phyloP scores from a whole-genome alignment of 192 early-diverging fungal genomes.

The Lunasporangiospora selenospora region DNA sequence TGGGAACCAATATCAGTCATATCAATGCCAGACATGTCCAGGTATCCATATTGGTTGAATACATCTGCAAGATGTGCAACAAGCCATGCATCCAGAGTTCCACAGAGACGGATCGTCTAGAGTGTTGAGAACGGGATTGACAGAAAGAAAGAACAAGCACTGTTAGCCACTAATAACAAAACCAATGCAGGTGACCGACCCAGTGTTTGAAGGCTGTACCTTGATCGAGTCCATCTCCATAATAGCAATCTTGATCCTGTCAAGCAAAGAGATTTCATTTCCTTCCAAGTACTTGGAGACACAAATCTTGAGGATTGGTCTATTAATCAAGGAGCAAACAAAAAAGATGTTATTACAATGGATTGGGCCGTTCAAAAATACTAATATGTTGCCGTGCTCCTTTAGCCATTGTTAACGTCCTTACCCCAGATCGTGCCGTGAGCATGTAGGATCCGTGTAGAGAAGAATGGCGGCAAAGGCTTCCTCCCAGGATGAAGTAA shows the following conservation, averaged over 20 bases:
- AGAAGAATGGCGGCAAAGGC: constrained; percentile 56
- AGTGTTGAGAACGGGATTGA: too few species aligned
- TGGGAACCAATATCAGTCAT: constrained; percentile 22
- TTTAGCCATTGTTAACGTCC: too few species aligned
- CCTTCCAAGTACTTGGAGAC: constrained; percentile 25
- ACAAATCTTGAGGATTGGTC: constrained; percentile 28
- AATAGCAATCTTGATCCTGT: constrained; percentile 49
- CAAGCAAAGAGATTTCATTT: constrained; percentile 46
- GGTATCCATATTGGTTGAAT: constrained; percentile 29
- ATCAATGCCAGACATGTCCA: constrained; percentile 56
- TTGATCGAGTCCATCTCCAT: constrained; percentile 53
- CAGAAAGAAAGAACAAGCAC: too few species aligned
- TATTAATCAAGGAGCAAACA: too few species aligned
- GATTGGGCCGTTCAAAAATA: not conserved
- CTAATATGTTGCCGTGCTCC: too few species aligned
- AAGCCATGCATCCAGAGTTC: constrained; percentile 60
- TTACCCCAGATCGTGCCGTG: constrained; percentile 31
- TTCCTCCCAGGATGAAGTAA: constrained; percentile 58
- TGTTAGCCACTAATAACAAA: too few species aligned
- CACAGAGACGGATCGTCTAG: constrained; percentile 32
- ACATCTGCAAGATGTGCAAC: constrained; percentile 66
- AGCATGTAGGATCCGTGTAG: constrained; percentile 54
- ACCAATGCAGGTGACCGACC: too few species aligned
- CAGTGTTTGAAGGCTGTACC: constrained; percentile 42
- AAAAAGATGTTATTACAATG: not conserved